A percentile compares a stretch with the other conserved stretches of the same genome.
Conservation (phyloP, 768 basidiomycete genomes). For the Boletus subcaerulescens region DNA sequence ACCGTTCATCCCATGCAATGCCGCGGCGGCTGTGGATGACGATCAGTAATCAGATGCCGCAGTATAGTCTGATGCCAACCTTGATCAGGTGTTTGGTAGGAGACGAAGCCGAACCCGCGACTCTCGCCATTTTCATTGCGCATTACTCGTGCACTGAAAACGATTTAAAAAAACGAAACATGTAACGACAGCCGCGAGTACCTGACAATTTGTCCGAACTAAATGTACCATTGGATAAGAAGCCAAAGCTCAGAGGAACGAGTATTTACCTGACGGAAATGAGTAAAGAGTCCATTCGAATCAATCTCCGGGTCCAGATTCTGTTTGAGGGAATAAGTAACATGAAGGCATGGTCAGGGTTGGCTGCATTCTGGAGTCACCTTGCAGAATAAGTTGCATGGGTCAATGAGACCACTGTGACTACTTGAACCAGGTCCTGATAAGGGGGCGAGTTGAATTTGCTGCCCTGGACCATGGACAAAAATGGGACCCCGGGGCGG, state of each 20-base stretch:
- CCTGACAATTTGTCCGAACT: conserved; percentile 92
- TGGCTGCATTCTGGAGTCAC: conserved; percentile 34
- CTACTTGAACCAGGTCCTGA: conserved; percentile 74
- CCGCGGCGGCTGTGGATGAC: conserved; percentile 53
- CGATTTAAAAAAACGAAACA: background rate
- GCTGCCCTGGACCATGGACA: conserved; percentile 86
- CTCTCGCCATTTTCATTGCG: conserved; percentile 77
- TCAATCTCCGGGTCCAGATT: conserved; percentile 84
- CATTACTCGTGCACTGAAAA: conserved; percentile 82
- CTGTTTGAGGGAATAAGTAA: conserved; percentile 36
- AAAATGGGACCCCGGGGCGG: conserved; percentile 46
- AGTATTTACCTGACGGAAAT: conserved; percentile 67
- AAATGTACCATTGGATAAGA: conserved; percentile 16
- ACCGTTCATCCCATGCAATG: conserved; percentile 83
- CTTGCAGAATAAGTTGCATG: conserved; percentile 89
- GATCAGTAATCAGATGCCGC: background rate
- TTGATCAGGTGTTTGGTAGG: conserved; percentile 80
- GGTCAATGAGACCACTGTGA: conserved; percentile 86
- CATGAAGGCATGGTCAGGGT: background rate
- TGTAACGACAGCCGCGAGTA: conserved; percentile 29
- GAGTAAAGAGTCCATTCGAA: conserved; percentile 78
- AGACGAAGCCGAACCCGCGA: conserved; percentile 90
- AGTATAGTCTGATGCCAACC: conserved; percentile 39
- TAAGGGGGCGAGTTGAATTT: conserved; percentile 78
- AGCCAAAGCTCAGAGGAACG: conserved; percentile 1